Evolutionary conservation across 139 green algal species (phyloP), one percentile per base, ranked within the genome.

Genomic region (Asterochloris erici): DNA sequence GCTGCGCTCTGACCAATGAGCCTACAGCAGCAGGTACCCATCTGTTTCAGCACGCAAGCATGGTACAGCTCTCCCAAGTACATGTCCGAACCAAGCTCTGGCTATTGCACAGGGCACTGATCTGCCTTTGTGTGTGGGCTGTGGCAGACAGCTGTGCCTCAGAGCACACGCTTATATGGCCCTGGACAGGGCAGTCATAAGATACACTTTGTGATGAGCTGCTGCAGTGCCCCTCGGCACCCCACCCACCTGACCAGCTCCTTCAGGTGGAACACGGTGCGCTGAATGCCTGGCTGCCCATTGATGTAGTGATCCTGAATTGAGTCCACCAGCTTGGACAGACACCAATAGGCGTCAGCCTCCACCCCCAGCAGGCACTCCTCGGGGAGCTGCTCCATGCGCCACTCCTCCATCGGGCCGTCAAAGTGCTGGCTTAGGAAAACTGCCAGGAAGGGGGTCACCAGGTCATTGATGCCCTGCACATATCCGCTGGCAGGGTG

Each of bases 291-390:
- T 0, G 97, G 97, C 91, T 99, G 97, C 66, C 94, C 93, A 73
- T 96, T 95, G 0, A 97, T 99, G 92, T 99, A 99, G 86, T 98
- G 95, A 89, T 99, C 97, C 87, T 99, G 96, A 81, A 95, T 97
- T 77, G 90, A 87, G 73, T 98, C 94, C 29, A 98, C 85, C 84
- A 95, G 78, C 81, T 89, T 89, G 76, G 83, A 92, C 17, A 90
- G 82, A 78, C 96, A 98, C 96, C 95, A 99, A 91, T 99, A 99
- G 86, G 88, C 94, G 90, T 99, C 97, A 1, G 96, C 97, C 89
- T 99, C 95, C 28, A 96, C 92, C 24, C 24, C 66, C 11, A 63
- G 28, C 74, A 87, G 79, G 16, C 0, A 27, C 23, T 91, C 91
- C 79, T 95, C 88, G 26, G 85, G 83, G n/a, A 96, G 82, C 14